Percentiles rank a stretch among this genome's conserved stretches.
These are phyloP conservation scores for Elsinoe batatas DNA, from an alignment of 2,329 filamentous ascomycete genomes.

Conservation along the genomic window DNA sequence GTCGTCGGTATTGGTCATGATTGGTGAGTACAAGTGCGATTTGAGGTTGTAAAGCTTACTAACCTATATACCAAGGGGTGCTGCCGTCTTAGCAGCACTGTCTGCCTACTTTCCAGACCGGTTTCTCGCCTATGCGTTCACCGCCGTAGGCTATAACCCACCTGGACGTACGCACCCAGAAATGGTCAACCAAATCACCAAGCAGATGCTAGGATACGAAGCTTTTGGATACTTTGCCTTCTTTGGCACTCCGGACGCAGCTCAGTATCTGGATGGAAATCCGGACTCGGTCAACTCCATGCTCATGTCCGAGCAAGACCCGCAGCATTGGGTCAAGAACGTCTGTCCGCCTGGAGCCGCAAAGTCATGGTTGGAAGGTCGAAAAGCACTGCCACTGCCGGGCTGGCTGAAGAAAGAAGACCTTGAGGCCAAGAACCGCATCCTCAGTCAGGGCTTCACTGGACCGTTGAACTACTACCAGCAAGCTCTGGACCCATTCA, in stretches of 20 bases:
- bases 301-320: slow-evolving; percentile 17
- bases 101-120: slow-evolving; percentile 35
- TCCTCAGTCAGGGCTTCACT: slow-evolving; percentile 23
- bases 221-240: slow-evolving; percentile 39
- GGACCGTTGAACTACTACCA: slow-evolving; percentile 32
- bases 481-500: slow-evolving; percentile 20
- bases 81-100: slow-evolving; percentile 31
- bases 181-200: slow-evolving; percentile 24
- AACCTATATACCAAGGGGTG: slow-evolving; percentile 23
- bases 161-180: slow-evolving; percentile 29
- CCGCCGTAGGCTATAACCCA: slow-evolving; percentile 35
- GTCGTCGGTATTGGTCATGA: slow-evolving; percentile 41
- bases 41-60: background rate
- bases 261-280: slow-evolving; percentile 30
- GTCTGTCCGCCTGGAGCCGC: slow-evolving; percentile 31
- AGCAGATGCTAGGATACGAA: slow-evolving; percentile 30
- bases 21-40: slow-evolving; percentile 25
- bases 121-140: slow-evolving; percentile 33
- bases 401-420: slow-evolving; percentile 30
- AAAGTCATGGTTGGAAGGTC: slow-evolving; percentile 20
- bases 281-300: slow-evolving; percentile 28
- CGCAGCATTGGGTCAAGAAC: slow-evolving; percentile 25
- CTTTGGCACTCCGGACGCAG: slow-evolving; percentile 33
- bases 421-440: slow-evolving; percentile 24
- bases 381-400: slow-evolving; percentile 23